Conservation (phyloP, 208 protist genomes). For the Trypanosoma theileri region DNA sequence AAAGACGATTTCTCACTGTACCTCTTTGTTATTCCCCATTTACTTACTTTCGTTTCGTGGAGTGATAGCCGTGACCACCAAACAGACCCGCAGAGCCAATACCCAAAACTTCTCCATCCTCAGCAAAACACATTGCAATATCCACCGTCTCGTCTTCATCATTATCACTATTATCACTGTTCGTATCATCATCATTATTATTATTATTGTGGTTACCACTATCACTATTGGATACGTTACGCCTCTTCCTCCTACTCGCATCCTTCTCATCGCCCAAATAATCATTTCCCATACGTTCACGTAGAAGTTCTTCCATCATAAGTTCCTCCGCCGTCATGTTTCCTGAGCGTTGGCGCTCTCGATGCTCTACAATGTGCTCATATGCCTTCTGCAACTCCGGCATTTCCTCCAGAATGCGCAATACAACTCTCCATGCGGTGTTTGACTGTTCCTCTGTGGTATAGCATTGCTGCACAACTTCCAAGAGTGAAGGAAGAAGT, state of each 20-base stretch:
- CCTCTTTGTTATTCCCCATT: no score
- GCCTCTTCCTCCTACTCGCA: no score
- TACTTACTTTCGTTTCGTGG: no score
- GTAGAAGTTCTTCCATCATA: slow-evolving; percentile 62
- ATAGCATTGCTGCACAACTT: slow-evolving; percentile 46
- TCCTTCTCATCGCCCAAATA: slow-evolving; percentile 19
- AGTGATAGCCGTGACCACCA: slow-evolving; percentile 76
- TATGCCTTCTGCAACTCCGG: slow-evolving; percentile 72
- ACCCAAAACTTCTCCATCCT: slow-evolving; percentile 54
- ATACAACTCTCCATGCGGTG: slow-evolving; percentile 18
- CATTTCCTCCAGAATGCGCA: slow-evolving; percentile 49
- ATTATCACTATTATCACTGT: slow-evolving; percentile 14
- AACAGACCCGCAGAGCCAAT: slow-evolving; percentile 69
- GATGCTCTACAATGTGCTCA: slow-evolving; percentile 34
- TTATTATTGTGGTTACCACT: neutral
- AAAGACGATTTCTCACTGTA: no score
- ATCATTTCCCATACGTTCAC: slow-evolving; percentile 49
- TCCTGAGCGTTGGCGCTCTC: slow-evolving; percentile 13
- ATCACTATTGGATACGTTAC: no score
- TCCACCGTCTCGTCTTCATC: slow-evolving; percentile 46
- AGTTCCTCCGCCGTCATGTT: slow-evolving; percentile 39
- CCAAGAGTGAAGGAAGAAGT: slow-evolving; percentile 52
- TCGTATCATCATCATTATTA: neutral
- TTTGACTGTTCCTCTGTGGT: neutral
- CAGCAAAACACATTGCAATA: slow-evolving; percentile 79